Conservation (phyloP, 73 alveolate species). For the Stentor coeruleus region DNA sequence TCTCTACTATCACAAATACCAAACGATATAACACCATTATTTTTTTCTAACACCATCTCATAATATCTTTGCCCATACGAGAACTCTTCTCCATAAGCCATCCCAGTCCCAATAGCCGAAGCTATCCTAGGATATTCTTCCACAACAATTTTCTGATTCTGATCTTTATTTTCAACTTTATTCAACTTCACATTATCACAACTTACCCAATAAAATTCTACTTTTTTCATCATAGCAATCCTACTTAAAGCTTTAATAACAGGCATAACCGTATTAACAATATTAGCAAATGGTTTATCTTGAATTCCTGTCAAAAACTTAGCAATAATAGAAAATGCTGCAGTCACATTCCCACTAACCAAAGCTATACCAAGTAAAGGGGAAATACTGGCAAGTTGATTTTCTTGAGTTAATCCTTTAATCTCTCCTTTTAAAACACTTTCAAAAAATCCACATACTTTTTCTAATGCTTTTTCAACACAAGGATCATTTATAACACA, state of each 20-base stretch:
- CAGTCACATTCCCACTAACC: neutral
- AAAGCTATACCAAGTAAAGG: slow-evolving; percentile 3
- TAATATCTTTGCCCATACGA: neutral
- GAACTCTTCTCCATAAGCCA: neutral
- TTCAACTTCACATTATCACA: neutral
- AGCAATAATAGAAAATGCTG: neutral
- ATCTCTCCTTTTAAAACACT: slow-evolving; percentile 12
- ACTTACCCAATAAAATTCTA: neutral
- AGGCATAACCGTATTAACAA: neutral
- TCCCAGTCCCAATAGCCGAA: neutral
- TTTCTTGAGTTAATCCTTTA: neutral
- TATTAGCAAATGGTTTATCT: neutral
- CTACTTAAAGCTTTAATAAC: neutral
- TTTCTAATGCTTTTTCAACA: neutral
- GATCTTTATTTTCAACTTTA: neutral
- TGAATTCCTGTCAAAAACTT: neutral
- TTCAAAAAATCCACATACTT: neutral
- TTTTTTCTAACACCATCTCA: slow-evolving; percentile 3
- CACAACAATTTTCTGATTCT: no score
- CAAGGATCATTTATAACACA: neutral
- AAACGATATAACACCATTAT: neutral
- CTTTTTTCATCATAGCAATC: neutral
- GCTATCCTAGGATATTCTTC: no score
- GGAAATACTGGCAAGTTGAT: slow-evolving; percentile 10
- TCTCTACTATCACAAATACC: neutral